Base-by-base conservation (phyloP, 2,329 filamentous ascomycete genomes). In the Rhynchosporium graminicola region DNA sequence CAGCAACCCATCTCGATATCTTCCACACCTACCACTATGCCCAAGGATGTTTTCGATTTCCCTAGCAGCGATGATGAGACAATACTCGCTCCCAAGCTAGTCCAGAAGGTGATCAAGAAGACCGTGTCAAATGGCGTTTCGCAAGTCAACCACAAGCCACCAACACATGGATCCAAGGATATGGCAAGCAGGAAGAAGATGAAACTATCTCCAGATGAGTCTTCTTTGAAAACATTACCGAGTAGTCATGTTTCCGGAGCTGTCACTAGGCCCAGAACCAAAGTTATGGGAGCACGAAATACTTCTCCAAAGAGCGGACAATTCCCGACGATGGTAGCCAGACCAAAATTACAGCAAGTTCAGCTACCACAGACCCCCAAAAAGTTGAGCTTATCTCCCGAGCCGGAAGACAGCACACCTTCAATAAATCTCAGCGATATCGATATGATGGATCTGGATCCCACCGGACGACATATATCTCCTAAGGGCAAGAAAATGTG, bases 401-500 rank as follows among this genome's bases (percentile, higher is more conserved):
- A 59, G 20, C 43, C 40, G 48, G 50, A 54, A 40, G 36, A 10
- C 12, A 50, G 57, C 6, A 65, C 63, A 8, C 62, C 68, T 33
- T 66, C 69, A 29, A 63, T 66, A 6, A 48, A 56, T 12, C 45
- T 59, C 6, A 68, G 56, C 48, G 64, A 68, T 63, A 57, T 65
- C 10, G 68, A 70, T 43, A 64, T 66, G 64, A 68, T 66, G 59
- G 70, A 72, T 64, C 42, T 65, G 8, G 67, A 67, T 51, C 43
- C 61, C 6, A 33, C 46, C 2, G 38, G 51, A 28, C 55, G 59
- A 6, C 56, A 69, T 26, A 62, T 70, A n/a, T 71, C 71, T 13
- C 72, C 72, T 10, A 70, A 64, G 45, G 69, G 67, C 12, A 36
- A 66, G 36, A 65, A 70, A 54, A 67, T 73, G 64, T 70, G 71